These are phyloP conservation scores for Carallia brachiata DNA, from an alignment of 345 rosid species.

Conservation along the genomic window DNA sequence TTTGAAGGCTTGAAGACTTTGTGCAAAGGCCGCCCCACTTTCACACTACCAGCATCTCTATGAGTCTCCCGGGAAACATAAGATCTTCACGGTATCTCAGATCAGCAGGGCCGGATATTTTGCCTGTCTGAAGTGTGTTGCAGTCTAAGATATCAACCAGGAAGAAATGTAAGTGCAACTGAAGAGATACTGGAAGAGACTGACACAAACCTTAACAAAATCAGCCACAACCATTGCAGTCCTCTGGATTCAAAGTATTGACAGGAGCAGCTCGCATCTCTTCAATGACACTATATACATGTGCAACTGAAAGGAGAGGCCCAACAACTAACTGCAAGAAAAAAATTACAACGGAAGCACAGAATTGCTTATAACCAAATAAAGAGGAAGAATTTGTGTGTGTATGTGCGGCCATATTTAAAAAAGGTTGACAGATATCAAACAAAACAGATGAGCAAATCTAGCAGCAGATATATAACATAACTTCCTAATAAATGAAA, in stretches of 20 bases:
- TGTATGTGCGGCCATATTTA: background rate
- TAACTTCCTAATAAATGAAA: background rate
- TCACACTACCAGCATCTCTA: constrained; percentile 77
- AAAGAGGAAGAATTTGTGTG: background rate
- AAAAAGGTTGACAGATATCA: no score
- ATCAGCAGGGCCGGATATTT: constrained; percentile 77
- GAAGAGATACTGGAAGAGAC: constrained; percentile 2
- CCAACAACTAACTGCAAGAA: constrained; percentile 75
- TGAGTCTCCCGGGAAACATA: constrained; percentile 69
- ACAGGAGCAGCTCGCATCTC: constrained; percentile 86
- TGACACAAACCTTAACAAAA: constrained; percentile 61
- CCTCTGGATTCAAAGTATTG: constrained; percentile 88
- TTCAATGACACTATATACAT: constrained; percentile 63
- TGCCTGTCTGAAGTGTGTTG: constrained; percentile 53
- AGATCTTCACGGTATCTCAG: constrained; percentile 73
- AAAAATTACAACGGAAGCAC: constrained; percentile 10
- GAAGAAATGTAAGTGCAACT: constrained; percentile 12
- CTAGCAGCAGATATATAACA: background rate
- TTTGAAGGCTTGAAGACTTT: constrained; percentile 65
- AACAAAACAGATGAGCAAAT: background rate
- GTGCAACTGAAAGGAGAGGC: constrained; percentile 67
- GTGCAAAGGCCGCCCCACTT: constrained; percentile 73
- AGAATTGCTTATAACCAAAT: background rate
- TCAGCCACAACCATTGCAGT: constrained; percentile 81
- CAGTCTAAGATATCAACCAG: constrained; percentile 16